Evolutionary conservation across 2,329 filamentous ascomycete species (phyloP).

Genomic region (Pseudogymnoascus sp.): DNA sequence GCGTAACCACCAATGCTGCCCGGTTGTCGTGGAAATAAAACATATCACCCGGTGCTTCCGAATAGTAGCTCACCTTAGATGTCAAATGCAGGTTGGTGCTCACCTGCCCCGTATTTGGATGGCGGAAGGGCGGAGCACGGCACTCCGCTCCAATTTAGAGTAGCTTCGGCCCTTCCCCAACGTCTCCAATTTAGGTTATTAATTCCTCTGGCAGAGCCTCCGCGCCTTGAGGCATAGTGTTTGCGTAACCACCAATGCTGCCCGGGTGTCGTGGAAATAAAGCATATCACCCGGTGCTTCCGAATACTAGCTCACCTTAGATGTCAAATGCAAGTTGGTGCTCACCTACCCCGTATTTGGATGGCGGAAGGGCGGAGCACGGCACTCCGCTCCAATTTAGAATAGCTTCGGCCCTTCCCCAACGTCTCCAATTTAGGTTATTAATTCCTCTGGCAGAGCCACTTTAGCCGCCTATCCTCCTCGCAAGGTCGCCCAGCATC

Average conservation of each 20-base stretch:
- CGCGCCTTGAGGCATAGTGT: neutral
- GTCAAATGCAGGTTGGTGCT: neutral
- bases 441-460: neutral
- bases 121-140: neutral
- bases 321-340: neutral
- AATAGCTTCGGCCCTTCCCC: neutral
- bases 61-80: neutral
- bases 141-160: neutral
- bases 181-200: neutral
- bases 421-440: neutral
- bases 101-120: neutral
- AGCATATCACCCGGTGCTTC: neutral
- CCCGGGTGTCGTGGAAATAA: neutral
- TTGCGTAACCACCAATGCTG: neutral
- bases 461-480: neutral
- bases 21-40: neutral
- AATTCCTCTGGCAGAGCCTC: neutral
- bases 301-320: neutral
- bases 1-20: neutral
- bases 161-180: conserved; percentile 2
- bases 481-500: neutral
- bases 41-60: neutral
- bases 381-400: neutral
- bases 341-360: neutral
- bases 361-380: neutral